Conservation (phyloP, 345 rosid species). For the Nasturtium officinale region DNA sequence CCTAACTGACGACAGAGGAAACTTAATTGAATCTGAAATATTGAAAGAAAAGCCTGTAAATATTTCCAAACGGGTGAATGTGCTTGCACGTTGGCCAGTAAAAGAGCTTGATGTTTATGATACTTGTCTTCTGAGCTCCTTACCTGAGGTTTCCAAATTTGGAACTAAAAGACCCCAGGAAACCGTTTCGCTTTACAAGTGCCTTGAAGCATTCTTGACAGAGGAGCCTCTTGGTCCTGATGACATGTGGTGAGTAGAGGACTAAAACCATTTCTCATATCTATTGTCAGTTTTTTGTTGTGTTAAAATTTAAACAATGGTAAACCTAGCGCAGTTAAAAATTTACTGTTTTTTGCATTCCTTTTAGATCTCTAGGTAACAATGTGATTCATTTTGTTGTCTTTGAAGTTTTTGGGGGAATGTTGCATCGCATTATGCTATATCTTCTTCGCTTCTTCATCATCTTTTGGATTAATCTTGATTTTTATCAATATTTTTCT, state of each 20-base stretch:
- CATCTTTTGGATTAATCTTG: constrained; percentile 9
- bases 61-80: constrained; percentile 52
- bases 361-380: neutral
- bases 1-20: constrained; percentile 71
- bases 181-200: constrained; percentile 77
- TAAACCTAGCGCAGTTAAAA: neutral
- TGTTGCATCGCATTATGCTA: neutral
- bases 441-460: constrained; percentile 4
- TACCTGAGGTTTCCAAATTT: constrained; percentile 74
- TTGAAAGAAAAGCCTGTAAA: constrained; percentile 57
- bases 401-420: neutral
- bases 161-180: constrained; percentile 84
- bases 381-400: constrained; percentile 1
- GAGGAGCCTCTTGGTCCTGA: constrained; percentile 99
- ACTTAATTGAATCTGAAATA: constrained; percentile 53
- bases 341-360: neutral
- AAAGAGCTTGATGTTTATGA: constrained; percentile 64
- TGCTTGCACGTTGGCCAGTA: constrained; percentile 79
- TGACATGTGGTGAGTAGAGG: constrained; percentile 90
- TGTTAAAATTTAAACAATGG: neutral
- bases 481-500: neutral
- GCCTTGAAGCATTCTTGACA: constrained; percentile 94
- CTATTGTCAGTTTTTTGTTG: constrained; percentile 18
- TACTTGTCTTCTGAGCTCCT: constrained; percentile 56
- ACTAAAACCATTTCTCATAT: constrained; percentile 14